Evolutionary conservation across 495 filamentous ascomycete genomes (phyloP), one percentile per base, ranked within the genome.

Genomic region (Gamarada debralockiae): DNA sequence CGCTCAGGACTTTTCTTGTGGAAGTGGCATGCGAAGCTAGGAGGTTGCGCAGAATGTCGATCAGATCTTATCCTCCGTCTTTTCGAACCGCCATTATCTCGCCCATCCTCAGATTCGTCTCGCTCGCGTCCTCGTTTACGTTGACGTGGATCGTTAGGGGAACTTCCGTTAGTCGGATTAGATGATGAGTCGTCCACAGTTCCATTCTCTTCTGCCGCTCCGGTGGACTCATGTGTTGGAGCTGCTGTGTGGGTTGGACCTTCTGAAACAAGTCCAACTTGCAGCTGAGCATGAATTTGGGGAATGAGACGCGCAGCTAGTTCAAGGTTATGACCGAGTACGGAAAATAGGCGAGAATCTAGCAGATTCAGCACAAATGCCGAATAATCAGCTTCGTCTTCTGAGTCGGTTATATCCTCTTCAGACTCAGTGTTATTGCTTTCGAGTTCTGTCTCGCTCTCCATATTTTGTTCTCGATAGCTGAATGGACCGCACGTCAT

Each of bases 1-100:
- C 39, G n/a, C 20, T 17, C 20, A 18, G 39, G 39, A 42, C 20
- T 12, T 42, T 18, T 42, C 18, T 42, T 42, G 10, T 42, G 20
- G 20, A 42, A 42, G 18, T 42, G 39, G 39, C 39, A 42, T 42
- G 39, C 39, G 18, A 42, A 42, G 39, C 39, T 10, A 22, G 20
- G 39, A 42, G 13, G 15, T 20, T 42, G n/a, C n/a, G n/a, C 39
- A n/a, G 39, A 42, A 10, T 7, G 10, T 42, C 18, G 14, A 42
- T 42, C 39, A 17, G 39, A 22, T 15, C 12, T 10, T 18, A 10
- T 42, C 12, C 7, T 22, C n/a, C 18, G 39, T 22, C 20, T 17
- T 20, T 22, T 42, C 3, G 39, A 42, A 10, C 14, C 10, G 20
- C 39, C 10, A 42, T 42, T 20, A 15, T 22, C 39, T 8, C 39